These are phyloP conservation scores for Fusarium cyanostomum DNA, from an alignment of 2,329 filamentous ascomycete species.

Conservation along the genomic window DNA sequence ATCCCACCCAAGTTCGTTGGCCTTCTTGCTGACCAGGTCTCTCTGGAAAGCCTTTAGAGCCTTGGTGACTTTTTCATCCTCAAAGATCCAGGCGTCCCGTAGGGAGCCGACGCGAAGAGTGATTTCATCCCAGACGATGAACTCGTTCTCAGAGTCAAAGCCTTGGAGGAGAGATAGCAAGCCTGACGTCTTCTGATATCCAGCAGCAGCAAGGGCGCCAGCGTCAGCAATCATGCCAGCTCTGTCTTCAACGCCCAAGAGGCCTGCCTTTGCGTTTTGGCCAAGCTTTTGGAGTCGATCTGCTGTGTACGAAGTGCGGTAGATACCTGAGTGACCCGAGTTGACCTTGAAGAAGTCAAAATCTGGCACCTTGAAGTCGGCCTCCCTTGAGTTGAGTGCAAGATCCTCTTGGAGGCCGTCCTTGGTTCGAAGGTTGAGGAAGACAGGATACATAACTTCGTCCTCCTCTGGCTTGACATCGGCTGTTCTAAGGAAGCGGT, in stretches of 20 bases:
- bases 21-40: constrained; percentile 78
- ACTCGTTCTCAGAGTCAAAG: constrained; percentile 84
- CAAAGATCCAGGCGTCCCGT: constrained; percentile 81
- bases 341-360: constrained; percentile 97
- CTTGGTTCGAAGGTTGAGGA: constrained; percentile 85
- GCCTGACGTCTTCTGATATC: constrained; percentile 93
- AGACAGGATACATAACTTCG: constrained; percentile 85
- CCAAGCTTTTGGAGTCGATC: constrained; percentile 89
- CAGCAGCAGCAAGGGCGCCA: constrained; percentile 86
- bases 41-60: constrained; percentile 86
- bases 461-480: constrained; percentile 96
- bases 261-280: constrained; percentile 75
- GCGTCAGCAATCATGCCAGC: constrained; percentile 96
- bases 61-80: constrained; percentile 76
- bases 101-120: constrained; percentile 80
- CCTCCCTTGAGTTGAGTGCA: constrained; percentile 70
- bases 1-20: constrained; percentile 87
- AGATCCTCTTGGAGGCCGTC: constrained; percentile 82
- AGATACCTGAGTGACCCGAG: constrained; percentile 91
- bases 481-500: constrained; percentile 90
- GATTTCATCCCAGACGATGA: constrained; percentile 95
- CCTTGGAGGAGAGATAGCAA: constrained; percentile 85
- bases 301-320: constrained; percentile 87
- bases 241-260: constrained; percentile 87
- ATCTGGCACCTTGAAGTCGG: constrained; percentile 78